These are phyloP conservation scores for Xylaria sp. DNA, from an alignment of 495 filamentous ascomycete species.

Conservation along the genomic window DNA sequence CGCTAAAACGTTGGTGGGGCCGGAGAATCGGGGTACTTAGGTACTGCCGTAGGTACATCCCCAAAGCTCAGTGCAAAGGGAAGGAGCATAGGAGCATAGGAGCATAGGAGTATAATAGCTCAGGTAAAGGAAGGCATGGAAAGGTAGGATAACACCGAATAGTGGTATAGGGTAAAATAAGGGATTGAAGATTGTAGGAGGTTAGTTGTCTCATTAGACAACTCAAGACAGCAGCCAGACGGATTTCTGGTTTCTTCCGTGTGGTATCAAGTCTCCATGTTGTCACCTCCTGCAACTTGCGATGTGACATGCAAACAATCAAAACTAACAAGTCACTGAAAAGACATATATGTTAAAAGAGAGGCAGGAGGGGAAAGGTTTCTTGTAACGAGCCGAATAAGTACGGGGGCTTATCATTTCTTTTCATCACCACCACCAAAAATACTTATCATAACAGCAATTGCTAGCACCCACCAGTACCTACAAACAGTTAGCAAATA, in stretches of 20 bases:
- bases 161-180: background rate
- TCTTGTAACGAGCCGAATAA: background rate
- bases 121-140: background rate
- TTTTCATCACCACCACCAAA: constrained; percentile 51
- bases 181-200: background rate
- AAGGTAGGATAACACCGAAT: background rate
- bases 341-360: background rate
- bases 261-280: background rate
- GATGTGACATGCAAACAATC: background rate
- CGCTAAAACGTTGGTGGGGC: background rate
- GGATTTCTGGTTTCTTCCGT: background rate
- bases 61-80: background rate
- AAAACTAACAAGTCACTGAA: constrained; percentile 8
- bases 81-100: background rate
- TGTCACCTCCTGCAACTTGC: background rate
- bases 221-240: background rate
- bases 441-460: constrained; percentile 47
- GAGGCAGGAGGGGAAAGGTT: background rate
- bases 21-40: background rate
- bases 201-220: background rate
- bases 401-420: constrained; percentile 38
- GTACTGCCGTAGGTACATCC: background rate
- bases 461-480: constrained; percentile 61
- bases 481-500: constrained; percentile 44
- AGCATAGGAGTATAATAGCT: background rate